Evolutionary conservation across 768 basidiomycete genomes (phyloP), one percentile per base, ranked within the genome.

Genomic region (Termitomyces sp.): DNA sequence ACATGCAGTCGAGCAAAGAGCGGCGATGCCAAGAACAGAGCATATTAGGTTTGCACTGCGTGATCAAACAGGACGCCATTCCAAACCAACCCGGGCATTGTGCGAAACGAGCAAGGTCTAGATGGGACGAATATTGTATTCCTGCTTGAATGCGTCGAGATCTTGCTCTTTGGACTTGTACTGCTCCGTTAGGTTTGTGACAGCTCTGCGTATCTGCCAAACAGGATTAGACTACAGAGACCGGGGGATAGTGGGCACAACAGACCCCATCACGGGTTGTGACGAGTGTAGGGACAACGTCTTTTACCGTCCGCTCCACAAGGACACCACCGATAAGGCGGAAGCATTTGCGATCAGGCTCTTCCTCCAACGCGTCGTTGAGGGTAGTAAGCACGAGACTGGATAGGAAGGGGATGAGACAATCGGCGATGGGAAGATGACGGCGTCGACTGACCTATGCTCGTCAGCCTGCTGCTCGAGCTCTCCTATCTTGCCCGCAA

Each of bases 381-480:
- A 99, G 76, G 1, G 97, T 98, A 4, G 83, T 82, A 43, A 98
- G 81, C 9, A 99, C 97, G 15, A 99, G 80, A 46, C 96, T 98
- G 64, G 31, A 64, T 60, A 31, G 34, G 57, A 14, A 55, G 59
- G 51, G 46, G 49, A 37, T 60, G 36, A 55, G 48, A 49, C 17
- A 54, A 52, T 32, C 32, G 55, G 61, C 49, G 54, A 56, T n/a
- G 5, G 50, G 40, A 47, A 47, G 46, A 9, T 2, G 37, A 59
- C 52, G 61, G 40, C n/a, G 5, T 50, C 47, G 14, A 82, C 88
- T 65, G 64, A 95, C 96, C 83, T 81, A 73, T 99, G 95, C 71
- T 99, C 97, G 63, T 99, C 97, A 20, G 93, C 86, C 69, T 99
- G 97, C 66, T 89, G 86, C 73, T 99, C 97, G 37, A 99, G 82